Evolutionary conservation across 768 basidiomycete genomes (phyloP).

Genomic region (Lentinula lateritia): DNA sequence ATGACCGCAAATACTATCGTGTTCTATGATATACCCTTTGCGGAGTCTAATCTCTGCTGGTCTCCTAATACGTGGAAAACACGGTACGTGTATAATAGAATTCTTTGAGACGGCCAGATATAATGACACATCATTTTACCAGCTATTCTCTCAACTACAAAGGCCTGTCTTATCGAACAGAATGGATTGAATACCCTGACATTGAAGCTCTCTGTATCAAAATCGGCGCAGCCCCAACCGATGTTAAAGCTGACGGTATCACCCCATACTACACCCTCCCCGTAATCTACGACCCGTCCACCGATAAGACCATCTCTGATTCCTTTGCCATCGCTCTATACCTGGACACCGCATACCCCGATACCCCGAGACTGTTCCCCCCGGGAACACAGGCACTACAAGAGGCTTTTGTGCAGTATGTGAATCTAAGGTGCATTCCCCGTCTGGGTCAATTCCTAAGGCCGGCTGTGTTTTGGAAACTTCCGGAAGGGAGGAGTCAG

Average conservation of each 20-base stretch:
- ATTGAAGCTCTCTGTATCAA: conserved; percentile 26
- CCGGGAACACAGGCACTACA: conserved; percentile 16
- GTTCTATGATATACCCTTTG: conserved; percentile 41
- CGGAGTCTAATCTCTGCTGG: conserved; percentile 24
- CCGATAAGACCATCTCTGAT: conserved; percentile 25
- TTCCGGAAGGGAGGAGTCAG: conserved; percentile 25
- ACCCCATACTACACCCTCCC: conserved; percentile 32
- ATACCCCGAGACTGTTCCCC: conserved; percentile 27
- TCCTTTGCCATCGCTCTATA: conserved; percentile 35
- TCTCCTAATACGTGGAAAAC: conserved; percentile 43
- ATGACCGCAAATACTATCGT: conserved; percentile 22
- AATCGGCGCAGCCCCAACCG: conserved; percentile 27
- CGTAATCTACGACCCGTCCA: conserved; percentile 31
- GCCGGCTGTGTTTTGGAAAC: conserved; percentile 13
- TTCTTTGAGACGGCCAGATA: not conserved
- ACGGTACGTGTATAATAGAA: conserved; percentile 22
- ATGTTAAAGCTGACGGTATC: conserved; percentile 18
- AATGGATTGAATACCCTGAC: conserved; percentile 35
- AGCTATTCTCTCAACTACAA: conserved; percentile 21
- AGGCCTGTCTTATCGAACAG: conserved; percentile 32
- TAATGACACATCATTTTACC: no score
- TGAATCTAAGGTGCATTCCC: not conserved
- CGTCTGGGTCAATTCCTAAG: conserved; percentile 11
- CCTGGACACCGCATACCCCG: conserved; percentile 34
- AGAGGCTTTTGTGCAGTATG: conserved; percentile 4